Conservation (phyloP, 352 stramenopile genomes). For the Lagenidium giganteum region DNA sequence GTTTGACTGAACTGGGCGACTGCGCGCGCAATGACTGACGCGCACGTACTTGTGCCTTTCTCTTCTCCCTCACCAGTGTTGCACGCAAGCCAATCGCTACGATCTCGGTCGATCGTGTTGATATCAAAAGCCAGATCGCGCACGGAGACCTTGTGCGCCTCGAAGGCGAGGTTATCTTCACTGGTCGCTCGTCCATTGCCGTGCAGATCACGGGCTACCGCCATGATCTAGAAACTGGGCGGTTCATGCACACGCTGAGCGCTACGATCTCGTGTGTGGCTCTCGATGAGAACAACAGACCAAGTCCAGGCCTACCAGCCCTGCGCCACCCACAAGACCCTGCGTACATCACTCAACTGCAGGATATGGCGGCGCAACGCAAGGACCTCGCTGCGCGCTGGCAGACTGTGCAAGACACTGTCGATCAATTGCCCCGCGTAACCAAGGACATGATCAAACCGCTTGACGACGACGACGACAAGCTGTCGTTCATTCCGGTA, state of each 20-base stretch:
- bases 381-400: conserved; percentile 57
- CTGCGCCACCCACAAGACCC: conserved; percentile 31
- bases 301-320: conserved; percentile 41
- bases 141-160: conserved; percentile 60
- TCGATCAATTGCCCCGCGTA: conserved; percentile 54
- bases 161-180: conserved; percentile 58
- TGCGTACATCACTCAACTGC: conserved; percentile 40
- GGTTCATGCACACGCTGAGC: conserved; percentile 62
- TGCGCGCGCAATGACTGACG: too few relatives aligned
- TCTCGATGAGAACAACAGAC: conserved; percentile 57
- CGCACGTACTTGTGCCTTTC: background rate
- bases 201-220: conserved; percentile 65
- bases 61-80: conserved; percentile 20
- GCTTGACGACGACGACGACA: conserved; percentile 31
- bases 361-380: conserved; percentile 51
- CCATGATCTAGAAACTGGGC: conserved; percentile 56
- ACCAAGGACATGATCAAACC: conserved; percentile 58
- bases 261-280: conserved; percentile 72
- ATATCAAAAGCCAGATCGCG: conserved; percentile 57
- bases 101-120: conserved; percentile 62
- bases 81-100: conserved; percentile 55
- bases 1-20: too few relatives aligned
- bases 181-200: conserved; percentile 46
- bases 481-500: conserved; percentile 44
- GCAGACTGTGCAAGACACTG: conserved; percentile 57